Percentiles rank a stretch among this genome's conserved stretches.
Conservation (phyloP, 1,139 yeast genomes). For the Hansenula anomala region DNA sequence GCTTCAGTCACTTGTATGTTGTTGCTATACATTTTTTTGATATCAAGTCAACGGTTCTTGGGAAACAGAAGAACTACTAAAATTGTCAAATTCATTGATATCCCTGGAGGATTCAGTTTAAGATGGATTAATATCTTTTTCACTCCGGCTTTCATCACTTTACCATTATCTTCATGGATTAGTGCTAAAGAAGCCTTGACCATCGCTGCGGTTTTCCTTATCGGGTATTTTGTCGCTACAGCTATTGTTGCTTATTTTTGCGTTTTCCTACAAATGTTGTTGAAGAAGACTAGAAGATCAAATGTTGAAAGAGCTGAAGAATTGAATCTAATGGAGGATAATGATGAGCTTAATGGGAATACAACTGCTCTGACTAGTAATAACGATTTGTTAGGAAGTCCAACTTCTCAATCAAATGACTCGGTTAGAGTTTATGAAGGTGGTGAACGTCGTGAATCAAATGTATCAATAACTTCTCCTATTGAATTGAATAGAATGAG, state of each 20-base stretch:
- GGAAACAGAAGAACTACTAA: constrained; percentile 37
- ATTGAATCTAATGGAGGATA: constrained; percentile 16
- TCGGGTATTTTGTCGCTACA: constrained; percentile 56
- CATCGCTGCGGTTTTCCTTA: constrained; percentile 66
- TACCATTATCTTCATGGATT: constrained; percentile 63
- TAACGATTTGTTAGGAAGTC: background rate
- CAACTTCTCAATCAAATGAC: too few species aligned
- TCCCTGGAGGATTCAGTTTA: constrained; percentile 65
- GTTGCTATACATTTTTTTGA: constrained; percentile 46
- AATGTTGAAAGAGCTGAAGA: constrained; percentile 25
- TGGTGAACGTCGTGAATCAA: background rate
- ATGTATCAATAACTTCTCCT: background rate
- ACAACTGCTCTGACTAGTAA: constrained; percentile 6
- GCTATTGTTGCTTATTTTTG: constrained; percentile 44
- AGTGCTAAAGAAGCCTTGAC: constrained; percentile 64
- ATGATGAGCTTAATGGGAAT: constrained; percentile 7
- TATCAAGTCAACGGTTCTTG: constrained; percentile 29
- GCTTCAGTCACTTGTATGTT: constrained; percentile 76
- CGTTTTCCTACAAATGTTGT: constrained; percentile 32
- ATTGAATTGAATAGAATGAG: constrained; percentile 5
- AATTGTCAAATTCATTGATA: constrained; percentile 45
- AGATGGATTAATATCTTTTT: constrained; percentile 78
- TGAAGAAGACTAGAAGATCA: constrained; percentile 18
- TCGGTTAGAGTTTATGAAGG: too few species aligned
- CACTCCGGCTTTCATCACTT: constrained; percentile 69